phyloP scores from a whole-genome alignment of 2,329 filamentous ascomycete genomes.

The Exserohilum turcica region DNA sequence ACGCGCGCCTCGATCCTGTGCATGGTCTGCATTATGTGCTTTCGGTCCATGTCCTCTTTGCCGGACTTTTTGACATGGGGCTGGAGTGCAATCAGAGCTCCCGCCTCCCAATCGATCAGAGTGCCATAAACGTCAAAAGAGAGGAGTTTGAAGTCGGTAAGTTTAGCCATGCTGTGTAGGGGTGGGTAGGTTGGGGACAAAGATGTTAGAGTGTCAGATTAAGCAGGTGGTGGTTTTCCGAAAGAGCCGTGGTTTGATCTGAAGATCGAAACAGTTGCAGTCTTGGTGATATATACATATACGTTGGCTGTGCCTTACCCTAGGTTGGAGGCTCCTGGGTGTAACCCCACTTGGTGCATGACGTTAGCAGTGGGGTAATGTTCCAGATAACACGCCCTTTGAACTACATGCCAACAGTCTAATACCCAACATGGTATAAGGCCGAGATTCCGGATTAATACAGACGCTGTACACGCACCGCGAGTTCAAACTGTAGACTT shows the following conservation, averaged over 20 bases:
- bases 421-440: background rate
- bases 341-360: slow-evolving; percentile 20
- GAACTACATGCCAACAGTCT: slow-evolving; percentile 1
- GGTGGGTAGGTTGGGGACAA: background rate
- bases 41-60: slow-evolving; percentile 29
- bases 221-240: background rate
- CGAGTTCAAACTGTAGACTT: background rate
- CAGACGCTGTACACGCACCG: slow-evolving; percentile 9
- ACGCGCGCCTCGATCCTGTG: slow-evolving; percentile 56
- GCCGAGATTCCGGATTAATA: background rate
- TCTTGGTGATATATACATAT: background rate
- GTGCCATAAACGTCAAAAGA: slow-evolving; percentile 83
- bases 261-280: background rate
- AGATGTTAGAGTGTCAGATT: background rate
- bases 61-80: slow-evolving; percentile 52
- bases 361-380: slow-evolving; percentile 15
- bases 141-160: slow-evolving; percentile 57
- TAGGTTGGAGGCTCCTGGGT: background rate
- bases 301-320: background rate
- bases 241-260: background rate
- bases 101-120: slow-evolving; percentile 77
- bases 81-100: slow-evolving; percentile 62
- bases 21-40: slow-evolving; percentile 48
- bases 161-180: slow-evolving; percentile 34
- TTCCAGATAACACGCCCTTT: slow-evolving; percentile 20